Conservation (phyloP, 306 rosid genomes). For the Pyrus betulifolia region DNA sequence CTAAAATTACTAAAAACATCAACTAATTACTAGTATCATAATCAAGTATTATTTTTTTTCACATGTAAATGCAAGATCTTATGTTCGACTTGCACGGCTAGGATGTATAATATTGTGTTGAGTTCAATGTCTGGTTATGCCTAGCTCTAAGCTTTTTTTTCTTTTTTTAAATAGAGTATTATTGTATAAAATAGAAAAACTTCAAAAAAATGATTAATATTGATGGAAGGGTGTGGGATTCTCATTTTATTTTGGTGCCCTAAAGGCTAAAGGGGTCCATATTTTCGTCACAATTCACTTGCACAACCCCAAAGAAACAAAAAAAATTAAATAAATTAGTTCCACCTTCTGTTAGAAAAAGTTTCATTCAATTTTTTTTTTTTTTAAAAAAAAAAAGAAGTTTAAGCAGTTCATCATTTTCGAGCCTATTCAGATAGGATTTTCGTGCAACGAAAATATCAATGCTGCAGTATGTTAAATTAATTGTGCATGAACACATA, state of each 20-base stretch:
- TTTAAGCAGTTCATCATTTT: neutral
- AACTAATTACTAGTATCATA: too few relatives aligned
- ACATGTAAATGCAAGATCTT: too few relatives aligned
- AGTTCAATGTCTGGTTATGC: neutral
- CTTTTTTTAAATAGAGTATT: neutral
- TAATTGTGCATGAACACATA: too few relatives aligned
- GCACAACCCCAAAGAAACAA: neutral
- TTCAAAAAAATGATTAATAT: neutral
- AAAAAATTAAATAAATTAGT: neutral
- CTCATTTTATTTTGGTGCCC: neutral
- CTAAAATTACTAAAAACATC: too few relatives aligned
- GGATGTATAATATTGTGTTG: neutral
- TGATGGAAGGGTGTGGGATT: neutral
- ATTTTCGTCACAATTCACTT: neutral
- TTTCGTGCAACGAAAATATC: too few relatives aligned
- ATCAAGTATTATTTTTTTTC: fast-evolving
- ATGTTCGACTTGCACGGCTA: too few relatives aligned
- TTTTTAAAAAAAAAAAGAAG: too few relatives aligned
- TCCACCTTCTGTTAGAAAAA: neutral
- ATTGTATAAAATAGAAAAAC: neutral
- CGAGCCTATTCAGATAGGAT: neutral
- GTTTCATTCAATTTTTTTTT: neutral
- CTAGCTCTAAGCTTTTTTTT: too few relatives aligned
- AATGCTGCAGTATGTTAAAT: too few relatives aligned
- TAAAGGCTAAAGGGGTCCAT: neutral